Percentiles rank a stretch among this genome's conserved stretches.
These are phyloP conservation scores for Ceraceosorus bombacis DNA, from an alignment of 1,284 basidiomycete genomes.

Conservation along the genomic window DNA sequence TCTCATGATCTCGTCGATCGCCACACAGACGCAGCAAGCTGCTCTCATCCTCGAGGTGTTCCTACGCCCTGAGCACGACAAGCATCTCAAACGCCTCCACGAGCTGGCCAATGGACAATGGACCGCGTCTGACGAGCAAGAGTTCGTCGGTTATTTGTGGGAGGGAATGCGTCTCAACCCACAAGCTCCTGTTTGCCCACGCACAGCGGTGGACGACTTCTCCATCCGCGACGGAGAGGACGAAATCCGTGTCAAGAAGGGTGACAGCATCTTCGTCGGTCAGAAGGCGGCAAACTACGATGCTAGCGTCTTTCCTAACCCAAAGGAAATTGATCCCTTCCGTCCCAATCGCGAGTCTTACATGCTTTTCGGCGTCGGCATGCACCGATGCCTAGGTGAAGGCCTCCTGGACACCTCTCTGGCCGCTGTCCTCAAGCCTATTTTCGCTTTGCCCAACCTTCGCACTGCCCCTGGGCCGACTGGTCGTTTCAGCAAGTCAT, in stretches of 20 bases:
- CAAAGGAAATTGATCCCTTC: no score
- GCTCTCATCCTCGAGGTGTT: background rate
- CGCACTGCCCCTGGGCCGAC: conserved; percentile 54
- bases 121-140: background rate
- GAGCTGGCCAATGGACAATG: background rate
- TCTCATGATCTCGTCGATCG: no score
- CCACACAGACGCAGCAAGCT: background rate
- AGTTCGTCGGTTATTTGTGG: background rate
- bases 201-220: no score
- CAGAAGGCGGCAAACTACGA: no score
- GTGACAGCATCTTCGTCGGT: no score
- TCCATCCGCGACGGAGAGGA: no score
- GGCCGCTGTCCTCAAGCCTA: conserved; percentile 50
- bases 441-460: conserved; percentile 56
- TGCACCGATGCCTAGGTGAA: no score
- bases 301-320: no score
- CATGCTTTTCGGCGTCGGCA: no score
- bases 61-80: background rate
- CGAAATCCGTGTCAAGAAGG: no score
- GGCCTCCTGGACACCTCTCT: background rate
- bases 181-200: no score
- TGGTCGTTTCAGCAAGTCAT: conserved; percentile 50
- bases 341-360: no score
- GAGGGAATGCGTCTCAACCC: background rate
- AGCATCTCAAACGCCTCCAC: background rate